Evolutionary conservation across 108 stramenopile species (phyloP), one percentile per base, ranked within the genome.

Genomic region (Fistulifera solaris): DNA sequence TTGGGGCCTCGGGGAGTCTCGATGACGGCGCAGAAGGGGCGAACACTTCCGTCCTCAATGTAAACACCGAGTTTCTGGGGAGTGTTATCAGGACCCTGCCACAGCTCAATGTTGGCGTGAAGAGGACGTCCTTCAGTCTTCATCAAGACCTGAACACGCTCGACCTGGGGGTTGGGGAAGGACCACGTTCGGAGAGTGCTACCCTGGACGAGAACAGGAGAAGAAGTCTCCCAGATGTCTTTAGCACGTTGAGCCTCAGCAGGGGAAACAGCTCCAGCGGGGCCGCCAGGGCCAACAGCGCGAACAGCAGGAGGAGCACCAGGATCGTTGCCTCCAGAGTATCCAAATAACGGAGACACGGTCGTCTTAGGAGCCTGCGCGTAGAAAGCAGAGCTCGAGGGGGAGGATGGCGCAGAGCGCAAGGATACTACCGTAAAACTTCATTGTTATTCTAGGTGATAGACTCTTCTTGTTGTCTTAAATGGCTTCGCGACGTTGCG

Each of bases 11-110:
- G 68, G 35, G 86, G 86, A 43, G 80, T 79, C 51, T 77, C 86
- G 50, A 87, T 78, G 16, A 83, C 72, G 48, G 75, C 70, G 53
- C 66, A 63, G 70, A 87, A 83, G 39, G 85, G 80, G 42, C 86
- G 86, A 19, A 76, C 58, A 61, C 62, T 69, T 23, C 81, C 86
- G 56, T 87, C 86, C 55, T 87, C 86, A 55, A 83, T 60, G 75
- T 87, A 87, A 11, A 87, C 72, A 47, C 74, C 61, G 79, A 83
- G 81, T 65, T 83, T 83, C 55, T 77, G 70, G 8, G 85, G 86
- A 48, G 81, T 87, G 71, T 87, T 83, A 38, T 81, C 77, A 18
- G 86, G 86, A 51, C 81, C 81, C 45, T 83, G 79, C 82, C 82
- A 83, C 23, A 87, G 56, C 40, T 70, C 75, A 42, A 87, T 56